Evolutionary conservation across 2,329 filamentous ascomycete species (phyloP), one percentile per base, ranked within the genome.

Genomic region (Ophiostoma triangulosporum): DNA sequence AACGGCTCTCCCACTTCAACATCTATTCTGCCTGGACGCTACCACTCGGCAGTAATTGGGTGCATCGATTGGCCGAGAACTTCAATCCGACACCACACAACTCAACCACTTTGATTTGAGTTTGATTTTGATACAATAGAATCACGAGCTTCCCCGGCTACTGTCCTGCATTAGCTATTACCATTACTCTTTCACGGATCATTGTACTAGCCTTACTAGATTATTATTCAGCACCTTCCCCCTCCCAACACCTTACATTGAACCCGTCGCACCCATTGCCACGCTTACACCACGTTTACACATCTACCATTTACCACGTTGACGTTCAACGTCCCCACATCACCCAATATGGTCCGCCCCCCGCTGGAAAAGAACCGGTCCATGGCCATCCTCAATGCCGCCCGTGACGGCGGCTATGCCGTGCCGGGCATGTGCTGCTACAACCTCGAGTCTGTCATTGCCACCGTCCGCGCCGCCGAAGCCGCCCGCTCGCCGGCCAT

Each of bases 381-480:
- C 55, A 69, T 77, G 65, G 64, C 69, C 62, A 80, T 83, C 60
- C 72, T 83, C 59, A 70, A 78, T 60, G 73, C 73, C 45, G 79
- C 79, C 45, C 69, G 71, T 45, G 64, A 67, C 40, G 74, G 75
- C 59, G 71, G 75, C 35, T 82, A 83, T 59, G 78, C 74, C 45
- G 74, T 83, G 27, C 73, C 78, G 3, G 76, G 73, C 58, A 80
- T 70, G 55, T 74, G 72, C 55, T 69, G 70, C 40, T 65, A 68
- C 52, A 77, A 77, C 54, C 61, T 77, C 20, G 74, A 77, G 60
- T 75, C 73, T 11, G 69, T 69, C 4, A 63, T 77, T 1, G 68
- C 70, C 27, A 72, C 79, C 3, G 79, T 86, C 48, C 75, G 76
- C 59, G 84, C 84, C 8, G 84, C 84, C 56, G 83, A 86, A 67